Percentiles rank a stretch among this genome's conserved stretches.
Conservation (phyloP, 1,284 basidiomycete genomes). For the Calocybe gambosa region DNA sequence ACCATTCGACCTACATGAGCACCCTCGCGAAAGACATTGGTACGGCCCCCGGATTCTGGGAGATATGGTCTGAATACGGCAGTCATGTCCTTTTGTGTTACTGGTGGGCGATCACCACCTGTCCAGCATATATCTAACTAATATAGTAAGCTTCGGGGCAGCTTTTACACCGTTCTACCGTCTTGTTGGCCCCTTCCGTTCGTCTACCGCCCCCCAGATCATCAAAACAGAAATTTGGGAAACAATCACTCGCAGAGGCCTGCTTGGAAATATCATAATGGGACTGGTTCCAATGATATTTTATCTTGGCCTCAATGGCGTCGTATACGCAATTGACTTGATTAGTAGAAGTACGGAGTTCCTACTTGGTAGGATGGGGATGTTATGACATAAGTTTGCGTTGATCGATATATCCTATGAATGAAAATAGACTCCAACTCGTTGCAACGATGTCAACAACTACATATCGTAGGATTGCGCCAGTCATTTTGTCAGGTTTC, state of each 20-base stretch:
- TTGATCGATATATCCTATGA: too few species aligned
- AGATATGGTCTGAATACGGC: constrained; percentile 47
- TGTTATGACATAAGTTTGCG: too few species aligned
- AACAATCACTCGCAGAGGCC: constrained; percentile 51
- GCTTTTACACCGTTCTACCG: constrained; percentile 62
- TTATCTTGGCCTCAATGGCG: constrained; percentile 23
- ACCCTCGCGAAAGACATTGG: constrained; percentile 60
- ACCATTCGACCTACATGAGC: constrained; percentile 50
- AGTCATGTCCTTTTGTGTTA: constrained; percentile 50
- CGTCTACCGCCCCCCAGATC: constrained; percentile 33
- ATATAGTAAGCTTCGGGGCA: constrained; percentile 42
- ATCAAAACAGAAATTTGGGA: constrained; percentile 61
- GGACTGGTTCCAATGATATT: constrained; percentile 52
- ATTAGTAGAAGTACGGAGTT: too few species aligned
- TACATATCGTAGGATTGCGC: constrained; percentile 26
- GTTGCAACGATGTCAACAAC: constrained; percentile 13
- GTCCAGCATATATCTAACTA: neutral
- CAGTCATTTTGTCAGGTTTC: constrained; percentile 29
- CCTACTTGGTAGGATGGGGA: too few species aligned
- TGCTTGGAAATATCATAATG: constrained; percentile 55
- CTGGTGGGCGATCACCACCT: constrained; percentile 32
- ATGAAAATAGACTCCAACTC: too few species aligned
- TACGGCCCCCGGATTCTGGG: constrained; percentile 43
- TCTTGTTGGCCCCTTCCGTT: constrained; percentile 48
- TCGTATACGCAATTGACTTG: constrained; percentile 5